Percentiles rank a stretch among this genome's conserved stretches.
Evolutionary conservation across 2,329 filamentous ascomycete genomes (phyloP).

Genomic region (Phoma sp.): DNA sequence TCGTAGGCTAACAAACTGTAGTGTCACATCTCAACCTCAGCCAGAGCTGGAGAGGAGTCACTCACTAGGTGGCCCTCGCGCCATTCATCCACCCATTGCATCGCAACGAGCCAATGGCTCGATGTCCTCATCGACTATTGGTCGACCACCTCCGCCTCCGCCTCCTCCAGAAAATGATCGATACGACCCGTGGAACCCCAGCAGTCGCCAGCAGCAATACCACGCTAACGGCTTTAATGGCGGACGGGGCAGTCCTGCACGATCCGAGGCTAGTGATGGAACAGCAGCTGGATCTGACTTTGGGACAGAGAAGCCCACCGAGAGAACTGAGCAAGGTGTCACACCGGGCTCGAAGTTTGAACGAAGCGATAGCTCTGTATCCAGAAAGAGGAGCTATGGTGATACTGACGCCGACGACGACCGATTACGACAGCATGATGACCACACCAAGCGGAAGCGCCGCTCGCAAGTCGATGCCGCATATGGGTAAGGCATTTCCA

Average conservation of each 20-base stretch:
- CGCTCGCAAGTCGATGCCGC: constrained; percentile 46
- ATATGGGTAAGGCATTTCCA: constrained; percentile 41
- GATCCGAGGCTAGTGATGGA: constrained; percentile 45
- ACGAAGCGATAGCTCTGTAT: constrained; percentile 43
- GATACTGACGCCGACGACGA: constrained; percentile 44
- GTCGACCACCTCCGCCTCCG: constrained; percentile 32
- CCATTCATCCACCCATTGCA: constrained; percentile 17
- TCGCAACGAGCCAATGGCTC: constrained; percentile 38
- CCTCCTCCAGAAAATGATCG: constrained; percentile 26
- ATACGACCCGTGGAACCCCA: constrained; percentile 35
- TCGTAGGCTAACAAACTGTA: constrained; percentile 9
- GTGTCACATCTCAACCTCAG: constrained; percentile 21
- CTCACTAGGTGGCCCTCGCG: constrained; percentile 30
- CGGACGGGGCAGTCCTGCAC: constrained; percentile 38
- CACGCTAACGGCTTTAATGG: constrained; percentile 28
- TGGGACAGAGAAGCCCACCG: constrained; percentile 32
- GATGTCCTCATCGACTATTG: constrained; percentile 23
- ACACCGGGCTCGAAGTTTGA: constrained; percentile 27
- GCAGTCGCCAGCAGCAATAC: constrained; percentile 20
- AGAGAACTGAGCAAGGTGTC: constrained; percentile 19
- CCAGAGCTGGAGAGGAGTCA: constrained; percentile 28
- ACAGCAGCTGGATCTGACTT: constrained; percentile 48
- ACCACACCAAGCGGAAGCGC: constrained; percentile 47
- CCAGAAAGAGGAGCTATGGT: constrained; percentile 48
- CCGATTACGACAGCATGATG: constrained; percentile 45